Percentiles rank a stretch among this genome's conserved stretches.
phyloP scores from a whole-genome alignment of 116 monocot species.

The Thalassia testudinum region DNA sequence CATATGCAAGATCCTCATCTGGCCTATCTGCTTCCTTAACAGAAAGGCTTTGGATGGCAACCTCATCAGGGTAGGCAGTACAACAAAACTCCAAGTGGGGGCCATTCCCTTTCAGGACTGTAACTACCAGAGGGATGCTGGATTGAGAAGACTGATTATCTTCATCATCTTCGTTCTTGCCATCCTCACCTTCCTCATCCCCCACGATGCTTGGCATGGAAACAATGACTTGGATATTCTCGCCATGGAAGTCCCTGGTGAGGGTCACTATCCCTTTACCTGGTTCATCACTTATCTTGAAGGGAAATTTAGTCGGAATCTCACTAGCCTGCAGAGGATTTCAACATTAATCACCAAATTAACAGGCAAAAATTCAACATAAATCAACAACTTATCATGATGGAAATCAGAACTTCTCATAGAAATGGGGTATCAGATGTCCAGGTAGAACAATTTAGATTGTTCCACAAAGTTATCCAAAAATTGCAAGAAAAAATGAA shows the following conservation, averaged over 20 bases:
- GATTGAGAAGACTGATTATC: constrained; percentile 26
- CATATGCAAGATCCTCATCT: constrained; percentile 63
- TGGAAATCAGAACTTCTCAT: not conserved
- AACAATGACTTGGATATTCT: constrained; percentile 60
- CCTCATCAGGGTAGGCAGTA: constrained; percentile 81
- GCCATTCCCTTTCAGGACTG: constrained; percentile 32
- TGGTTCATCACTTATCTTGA: constrained; percentile 53
- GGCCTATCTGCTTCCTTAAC: constrained; percentile 22
- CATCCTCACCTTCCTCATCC: constrained; percentile 29
- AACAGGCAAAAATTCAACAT: not conserved
- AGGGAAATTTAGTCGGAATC: constrained; percentile 63
- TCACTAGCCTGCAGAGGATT: constrained; percentile 34
- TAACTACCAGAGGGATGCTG: constrained; percentile 59
- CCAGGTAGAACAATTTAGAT: too few species aligned
- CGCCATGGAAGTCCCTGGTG: constrained; percentile 44
- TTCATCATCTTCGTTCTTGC: not conserved
- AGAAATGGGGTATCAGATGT: not conserved
- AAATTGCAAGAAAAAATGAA: too few species aligned
- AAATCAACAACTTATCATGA: not conserved
- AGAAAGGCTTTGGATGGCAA: constrained; percentile 65
- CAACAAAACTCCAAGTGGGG: constrained; percentile 60
- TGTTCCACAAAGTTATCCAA: too few species aligned
- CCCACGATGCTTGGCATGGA: constrained; percentile 83
- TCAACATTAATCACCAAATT: not conserved
- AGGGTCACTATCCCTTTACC: constrained; percentile 43